A percentile compares a stretch with the other conserved stretches of the same genome.
phyloP scores from a whole-genome alignment of 1,139 yeast species.

The Suhomyces panamericanus region DNA sequence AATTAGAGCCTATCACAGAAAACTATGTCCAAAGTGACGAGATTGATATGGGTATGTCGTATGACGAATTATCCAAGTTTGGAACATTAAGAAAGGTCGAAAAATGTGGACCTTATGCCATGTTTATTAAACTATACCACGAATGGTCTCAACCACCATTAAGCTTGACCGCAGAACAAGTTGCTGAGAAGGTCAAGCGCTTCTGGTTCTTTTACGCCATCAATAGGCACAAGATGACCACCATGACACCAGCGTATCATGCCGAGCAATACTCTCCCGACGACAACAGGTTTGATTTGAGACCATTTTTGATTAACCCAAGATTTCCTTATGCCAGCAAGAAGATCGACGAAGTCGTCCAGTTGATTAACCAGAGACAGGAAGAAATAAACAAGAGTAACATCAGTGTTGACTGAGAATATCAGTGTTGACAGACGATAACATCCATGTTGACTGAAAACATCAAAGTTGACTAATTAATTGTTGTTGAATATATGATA shows the following conservation, averaged over 20 bases:
- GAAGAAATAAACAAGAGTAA: slow-evolving; percentile 24
- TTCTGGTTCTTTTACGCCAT: slow-evolving; percentile 93
- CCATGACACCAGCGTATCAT: slow-evolving; percentile 93
- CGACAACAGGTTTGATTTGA: slow-evolving; percentile 90
- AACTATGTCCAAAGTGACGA: slow-evolving; percentile 94
- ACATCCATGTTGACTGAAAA: slow-evolving; percentile 17
- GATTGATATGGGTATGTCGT: slow-evolving; percentile 97
- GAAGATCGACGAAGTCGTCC: slow-evolving; percentile 78
- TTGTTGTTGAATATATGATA: background rate
- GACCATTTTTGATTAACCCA: slow-evolving; percentile 94
- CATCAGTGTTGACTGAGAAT: slow-evolving; percentile 18
- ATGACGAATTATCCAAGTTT: slow-evolving; percentile 86
- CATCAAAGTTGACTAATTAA: too few species aligned
- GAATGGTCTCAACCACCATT: slow-evolving; percentile 80
- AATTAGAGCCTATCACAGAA: slow-evolving; percentile 91
- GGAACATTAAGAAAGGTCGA: slow-evolving; percentile 92
- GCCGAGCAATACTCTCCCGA: slow-evolving; percentile 98
- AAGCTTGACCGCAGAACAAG: slow-evolving; percentile 72
- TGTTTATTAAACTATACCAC: slow-evolving; percentile 86
- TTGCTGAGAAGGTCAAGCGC: slow-evolving; percentile 88
- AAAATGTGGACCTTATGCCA: slow-evolving; percentile 93
- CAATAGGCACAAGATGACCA: slow-evolving; percentile 95
- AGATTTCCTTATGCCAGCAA: slow-evolving; percentile 85
- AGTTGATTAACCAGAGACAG: slow-evolving; percentile 44
- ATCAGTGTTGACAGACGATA: slow-evolving; percentile 18